phyloP scores from a whole-genome alignment of 768 basidiomycete species.

The Hirschioporus abietinus region DNA sequence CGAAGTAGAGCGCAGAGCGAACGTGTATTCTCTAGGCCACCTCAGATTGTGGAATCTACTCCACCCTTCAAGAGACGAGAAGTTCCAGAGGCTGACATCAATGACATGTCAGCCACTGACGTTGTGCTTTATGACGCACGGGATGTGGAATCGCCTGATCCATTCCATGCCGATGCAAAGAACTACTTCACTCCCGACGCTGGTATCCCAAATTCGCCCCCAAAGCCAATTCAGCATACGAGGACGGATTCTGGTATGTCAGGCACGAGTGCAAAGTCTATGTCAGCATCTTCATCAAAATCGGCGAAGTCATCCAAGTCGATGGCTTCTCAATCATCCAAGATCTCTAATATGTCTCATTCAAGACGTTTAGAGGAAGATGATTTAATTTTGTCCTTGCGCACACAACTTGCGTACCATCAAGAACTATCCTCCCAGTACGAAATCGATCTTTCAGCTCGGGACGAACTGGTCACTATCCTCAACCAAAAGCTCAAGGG shows the following conservation, averaged over 20 bases:
- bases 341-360: conserved; percentile 19
- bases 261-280: not conserved
- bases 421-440: conserved; percentile 72
- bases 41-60: not conserved
- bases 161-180: conserved; percentile 65
- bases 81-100: conserved; percentile 57
- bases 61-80: not conserved
- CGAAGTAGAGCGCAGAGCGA: not conserved
- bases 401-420: conserved; percentile 71
- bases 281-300: not conserved
- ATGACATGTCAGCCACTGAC: conserved; percentile 47
- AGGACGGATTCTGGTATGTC: not conserved
- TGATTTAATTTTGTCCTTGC: conserved; percentile 63
- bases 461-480: conserved; percentile 65
- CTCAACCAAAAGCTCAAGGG: conserved; percentile 49
- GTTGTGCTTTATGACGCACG: conserved; percentile 38
- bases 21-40: not conserved
- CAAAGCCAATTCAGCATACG: conserved; percentile 18
- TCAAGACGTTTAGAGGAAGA: conserved; percentile 62
- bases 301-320: not conserved
- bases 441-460: conserved; percentile 66
- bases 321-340: conserved; percentile 7
- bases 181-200: conserved; percentile 77
- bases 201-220: conserved; percentile 65
- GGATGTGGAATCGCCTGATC: conserved; percentile 49